Conservation (phyloP, 805 yeast species). For the Pichia gijzeniarum region DNA sequence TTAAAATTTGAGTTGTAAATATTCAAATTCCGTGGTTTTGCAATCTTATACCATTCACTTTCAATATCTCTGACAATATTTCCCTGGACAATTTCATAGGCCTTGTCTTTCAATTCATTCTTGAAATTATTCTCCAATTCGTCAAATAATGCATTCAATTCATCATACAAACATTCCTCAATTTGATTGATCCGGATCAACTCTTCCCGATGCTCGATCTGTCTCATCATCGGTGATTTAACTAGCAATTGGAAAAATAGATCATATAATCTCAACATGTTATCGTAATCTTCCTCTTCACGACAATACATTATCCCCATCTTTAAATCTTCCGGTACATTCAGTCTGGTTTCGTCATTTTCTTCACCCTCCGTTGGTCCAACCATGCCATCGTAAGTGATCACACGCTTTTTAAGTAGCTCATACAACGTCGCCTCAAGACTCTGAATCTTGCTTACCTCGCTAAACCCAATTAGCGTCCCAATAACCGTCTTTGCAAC, state of each 20-base stretch:
- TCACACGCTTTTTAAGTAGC: constrained; percentile 12
- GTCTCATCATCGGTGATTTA: not conserved
- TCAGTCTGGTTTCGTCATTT: not conserved
- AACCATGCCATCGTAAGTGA: constrained; percentile 19
- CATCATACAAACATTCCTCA: not conserved
- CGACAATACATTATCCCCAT: constrained; percentile 2
- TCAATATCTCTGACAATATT: not conserved
- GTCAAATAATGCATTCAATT: not conserved
- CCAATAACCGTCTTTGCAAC: constrained; percentile 2
- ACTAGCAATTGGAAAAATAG: constrained; percentile 3
- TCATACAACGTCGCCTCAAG: constrained; percentile 17
- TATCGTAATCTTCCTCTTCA: constrained; percentile 3
- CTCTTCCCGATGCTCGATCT: not conserved
- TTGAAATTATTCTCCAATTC: not conserved
- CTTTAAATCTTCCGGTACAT: constrained; percentile 2
- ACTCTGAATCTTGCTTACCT: constrained; percentile 10
- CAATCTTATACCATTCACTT: constrained; percentile 7
- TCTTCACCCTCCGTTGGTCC: constrained; percentile 1
- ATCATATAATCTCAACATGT: constrained; percentile 6
- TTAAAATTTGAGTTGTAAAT: constrained; percentile 2
- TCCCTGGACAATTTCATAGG: not conserved
- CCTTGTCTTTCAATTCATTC: not conserved
- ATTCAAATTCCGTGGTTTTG: constrained; percentile 6
- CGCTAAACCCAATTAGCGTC: constrained; percentile 14
- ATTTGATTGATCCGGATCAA: not conserved